These are phyloP conservation scores for Parietichytrium sp. DNA, from an alignment of 108 stramenopile genomes.

Conservation along the genomic window DNA sequence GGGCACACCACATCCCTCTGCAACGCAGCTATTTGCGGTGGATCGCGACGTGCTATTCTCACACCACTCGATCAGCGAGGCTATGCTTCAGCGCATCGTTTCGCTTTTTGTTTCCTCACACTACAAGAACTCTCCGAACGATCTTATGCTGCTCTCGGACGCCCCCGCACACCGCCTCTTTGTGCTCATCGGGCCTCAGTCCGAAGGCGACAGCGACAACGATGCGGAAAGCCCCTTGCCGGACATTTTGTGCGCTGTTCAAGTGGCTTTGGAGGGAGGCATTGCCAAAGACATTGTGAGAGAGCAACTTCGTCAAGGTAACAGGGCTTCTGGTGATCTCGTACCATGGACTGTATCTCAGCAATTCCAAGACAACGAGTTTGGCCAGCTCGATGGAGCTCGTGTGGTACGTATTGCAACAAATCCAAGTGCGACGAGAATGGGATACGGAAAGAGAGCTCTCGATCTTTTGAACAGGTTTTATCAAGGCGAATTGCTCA, in stretches of 20 bases:
- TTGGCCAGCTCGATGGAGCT: constrained; percentile 89
- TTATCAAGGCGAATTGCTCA: constrained; percentile 90
- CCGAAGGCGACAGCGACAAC: constrained; percentile 69
- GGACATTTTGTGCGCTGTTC: constrained; percentile 62
- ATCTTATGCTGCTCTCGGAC: constrained; percentile 96
- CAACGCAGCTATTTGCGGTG: constrained; percentile 93
- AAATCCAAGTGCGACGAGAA: constrained; percentile 89
- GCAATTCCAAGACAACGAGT: constrained; percentile 94
- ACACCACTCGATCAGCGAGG: constrained; percentile 94
- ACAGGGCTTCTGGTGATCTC: constrained; percentile 91
- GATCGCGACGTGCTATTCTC: constrained; percentile 97
- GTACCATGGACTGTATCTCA: constrained; percentile 99
- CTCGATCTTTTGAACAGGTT: constrained; percentile 81
- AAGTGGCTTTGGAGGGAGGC: constrained; percentile 89
- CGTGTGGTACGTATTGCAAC: constrained; percentile 95
- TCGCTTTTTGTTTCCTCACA: constrained; percentile 94
- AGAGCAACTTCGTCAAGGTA: constrained; percentile 85
- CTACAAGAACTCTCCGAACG: constrained; percentile 99
- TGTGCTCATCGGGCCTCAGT: constrained; percentile 89
- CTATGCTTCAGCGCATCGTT: constrained; percentile 93
- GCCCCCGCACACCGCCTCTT: constrained; percentile 96
- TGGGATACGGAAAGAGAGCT: constrained; percentile 94
- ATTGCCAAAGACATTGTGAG: constrained; percentile 85
- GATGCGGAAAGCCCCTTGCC: constrained; percentile 53
- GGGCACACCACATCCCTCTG: constrained; percentile 84